These are phyloP conservation scores for Trichomonas gallinae DNA, from an alignment of 208 protist genomes.

Conservation along the genomic window DNA sequence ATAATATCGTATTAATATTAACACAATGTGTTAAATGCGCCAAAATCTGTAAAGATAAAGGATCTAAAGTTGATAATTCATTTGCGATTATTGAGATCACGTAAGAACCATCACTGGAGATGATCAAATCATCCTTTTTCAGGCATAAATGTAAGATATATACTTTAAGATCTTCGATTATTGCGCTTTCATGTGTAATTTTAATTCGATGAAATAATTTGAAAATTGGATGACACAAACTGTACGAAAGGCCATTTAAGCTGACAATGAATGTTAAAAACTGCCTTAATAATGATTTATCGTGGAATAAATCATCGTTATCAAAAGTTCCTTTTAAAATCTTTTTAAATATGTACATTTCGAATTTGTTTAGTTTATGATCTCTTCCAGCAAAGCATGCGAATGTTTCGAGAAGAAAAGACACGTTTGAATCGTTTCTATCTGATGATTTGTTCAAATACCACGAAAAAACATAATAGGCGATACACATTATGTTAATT, in stretches of 20 bases:
- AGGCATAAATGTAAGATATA: neutral
- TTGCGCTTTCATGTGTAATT: neutral
- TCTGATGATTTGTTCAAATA: neutral
- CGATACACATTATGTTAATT: neutral
- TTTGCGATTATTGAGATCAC: neutral
- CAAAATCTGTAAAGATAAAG: neutral
- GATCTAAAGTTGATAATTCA: neutral
- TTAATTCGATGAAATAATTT: neutral
- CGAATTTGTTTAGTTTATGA: neutral
- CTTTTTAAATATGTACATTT: neutral
- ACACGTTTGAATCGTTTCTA: neutral
- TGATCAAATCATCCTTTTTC: neutral
- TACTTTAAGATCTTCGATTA: neutral
- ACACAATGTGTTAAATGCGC: neutral
- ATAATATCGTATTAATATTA: neutral
- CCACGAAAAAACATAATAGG: neutral
- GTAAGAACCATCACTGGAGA: neutral
- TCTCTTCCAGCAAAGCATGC: neutral
- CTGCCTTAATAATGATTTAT: neutral
- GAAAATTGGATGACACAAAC: neutral
- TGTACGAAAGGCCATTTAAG: neutral
- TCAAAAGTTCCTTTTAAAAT: neutral
- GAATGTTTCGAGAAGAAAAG: neutral
- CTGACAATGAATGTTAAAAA: neutral
- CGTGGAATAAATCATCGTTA: neutral